Base-by-base conservation (phyloP, 192 early-diverging fungal species). In the Backusella circina region DNA sequence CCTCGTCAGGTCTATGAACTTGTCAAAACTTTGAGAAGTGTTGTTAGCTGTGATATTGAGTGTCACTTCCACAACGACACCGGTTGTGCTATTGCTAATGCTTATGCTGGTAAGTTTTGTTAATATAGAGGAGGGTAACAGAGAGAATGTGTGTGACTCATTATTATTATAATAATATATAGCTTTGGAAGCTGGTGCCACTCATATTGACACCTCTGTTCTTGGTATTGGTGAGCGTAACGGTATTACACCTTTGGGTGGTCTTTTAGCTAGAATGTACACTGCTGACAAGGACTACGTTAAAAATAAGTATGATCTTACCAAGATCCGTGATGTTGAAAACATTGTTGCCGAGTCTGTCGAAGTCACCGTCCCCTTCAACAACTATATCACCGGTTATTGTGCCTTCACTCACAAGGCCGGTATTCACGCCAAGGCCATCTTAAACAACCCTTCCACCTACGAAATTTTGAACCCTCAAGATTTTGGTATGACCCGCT, bases 51-150 rank as follows among this genome's bases (percentile, higher is more conserved):
- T 84, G 98, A 99, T 80, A 99, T 99, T 77, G 98, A 99, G 85
- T 95, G 95, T 83, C 98, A 99, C 83, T 99, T 99, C 92, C 98
- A 99, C 85, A 96, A 99, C 84, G 97, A 99, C 84, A 99, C 98
- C n/a, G 96, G 96, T 65, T 99, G 98, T 82, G 96, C 96, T 44
- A 97, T 98, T 76, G 98, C 96, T 57, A 99, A 99, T 83, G 95
- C 98, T 57, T 97, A 97, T 79, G 95, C 96, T 21, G 86, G 86
- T 86, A 84, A 68, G 44, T 57, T 12, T 50, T 33, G 10, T 35
- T 51, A n/a, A 67, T 31, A 2, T 50, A 31, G n/a, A 30, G 54
- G 33, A 67, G 15, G 28, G 16, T 35, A 23, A 61, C 23, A 18
- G 3, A 35, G 65, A 23, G 33, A 31, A 31, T 0, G 4, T 12